Conservation (phyloP, 805 yeast genomes). For the Ogataea dorogensis region DNA sequence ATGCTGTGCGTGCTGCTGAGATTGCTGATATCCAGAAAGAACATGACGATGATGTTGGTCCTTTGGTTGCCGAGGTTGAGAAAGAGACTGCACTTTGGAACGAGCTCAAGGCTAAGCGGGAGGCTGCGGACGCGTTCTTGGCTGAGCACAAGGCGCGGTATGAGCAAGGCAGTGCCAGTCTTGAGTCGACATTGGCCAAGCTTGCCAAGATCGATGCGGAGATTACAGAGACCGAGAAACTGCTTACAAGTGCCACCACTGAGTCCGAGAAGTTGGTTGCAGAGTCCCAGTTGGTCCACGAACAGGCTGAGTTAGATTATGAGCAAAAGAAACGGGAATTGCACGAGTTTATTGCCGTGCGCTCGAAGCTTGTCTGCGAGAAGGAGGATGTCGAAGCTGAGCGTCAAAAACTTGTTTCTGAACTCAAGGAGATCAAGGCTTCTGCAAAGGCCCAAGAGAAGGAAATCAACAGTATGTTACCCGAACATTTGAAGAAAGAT, state of each 20-base stretch:
- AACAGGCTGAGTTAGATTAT: constrained; percentile 30
- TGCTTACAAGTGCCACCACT: constrained; percentile 34
- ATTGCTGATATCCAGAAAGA: constrained; percentile 48
- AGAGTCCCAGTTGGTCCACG: constrained; percentile 27
- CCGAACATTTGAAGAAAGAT: constrained; percentile 48
- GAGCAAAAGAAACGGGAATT: constrained; percentile 30
- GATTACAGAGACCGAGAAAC: constrained; percentile 40
- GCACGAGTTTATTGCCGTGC: constrained; percentile 32
- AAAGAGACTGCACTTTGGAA: constrained; percentile 48
- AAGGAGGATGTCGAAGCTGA: constrained; percentile 41
- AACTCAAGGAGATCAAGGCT: constrained; percentile 38
- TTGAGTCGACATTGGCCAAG: constrained; percentile 44
- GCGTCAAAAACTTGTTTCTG: constrained; percentile 36
- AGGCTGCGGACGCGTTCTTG: constrained; percentile 43
- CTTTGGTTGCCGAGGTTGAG: constrained; percentile 51
- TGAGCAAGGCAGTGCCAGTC: constrained; percentile 40
- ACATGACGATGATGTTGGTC: constrained; percentile 53
- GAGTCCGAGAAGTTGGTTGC: constrained; percentile 31
- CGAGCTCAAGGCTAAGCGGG: constrained; percentile 50
- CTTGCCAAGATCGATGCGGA: constrained; percentile 43
- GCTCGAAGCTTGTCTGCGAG: constrained; percentile 41
- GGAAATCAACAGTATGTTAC: constrained; percentile 47
- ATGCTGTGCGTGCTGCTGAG: constrained; percentile 45
- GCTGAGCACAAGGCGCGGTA: constrained; percentile 44
- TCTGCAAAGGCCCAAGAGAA: constrained; percentile 42